Conservation (phyloP, 805 yeast genomes). For the Nakazawaea ambrosiae region DNA sequence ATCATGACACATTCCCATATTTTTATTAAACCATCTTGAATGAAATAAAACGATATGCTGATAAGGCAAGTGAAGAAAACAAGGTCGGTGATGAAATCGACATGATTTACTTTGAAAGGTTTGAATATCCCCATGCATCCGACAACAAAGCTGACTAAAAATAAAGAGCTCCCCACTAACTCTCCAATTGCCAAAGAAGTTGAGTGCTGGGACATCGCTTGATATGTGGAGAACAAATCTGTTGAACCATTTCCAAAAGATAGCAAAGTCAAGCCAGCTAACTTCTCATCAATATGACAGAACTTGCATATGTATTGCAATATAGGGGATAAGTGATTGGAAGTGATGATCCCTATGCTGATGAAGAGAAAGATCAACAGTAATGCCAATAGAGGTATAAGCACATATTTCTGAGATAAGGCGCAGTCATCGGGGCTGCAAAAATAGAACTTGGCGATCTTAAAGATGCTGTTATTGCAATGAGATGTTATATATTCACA, state of each 20-base stretch:
- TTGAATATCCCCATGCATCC: conserved; percentile 40
- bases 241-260: conserved; percentile 94
- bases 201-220: conserved; percentile 69
- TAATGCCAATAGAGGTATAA: conserved; percentile 9
- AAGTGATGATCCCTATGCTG: conserved; percentile 70
- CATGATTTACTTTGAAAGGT: conserved; percentile 42
- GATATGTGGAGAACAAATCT: conserved; percentile 77
- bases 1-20: conserved; percentile 51
- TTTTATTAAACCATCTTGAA: conserved; percentile 48
- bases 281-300: conserved; percentile 61
- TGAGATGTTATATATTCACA: conserved; percentile 2
- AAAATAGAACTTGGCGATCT: conserved; percentile 2
- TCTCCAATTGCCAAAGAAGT: conserved; percentile 49
- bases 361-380: conserved; percentile 40
- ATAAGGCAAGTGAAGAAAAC: conserved; percentile 47
- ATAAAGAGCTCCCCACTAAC: conserved; percentile 46
- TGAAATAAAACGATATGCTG: conserved; percentile 39
- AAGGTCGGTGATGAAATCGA: conserved; percentile 54
- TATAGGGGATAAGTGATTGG: conserved; percentile 78
- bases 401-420: conserved; percentile 1
- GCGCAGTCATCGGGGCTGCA: neutral
- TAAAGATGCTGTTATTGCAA: conserved; percentile 1
- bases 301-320: conserved; percentile 55
- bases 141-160: conserved; percentile 43
- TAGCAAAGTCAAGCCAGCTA: conserved; percentile 80